Conservation (phyloP, 768 basidiomycete species). For the Rhodotorula paludigena region DNA sequence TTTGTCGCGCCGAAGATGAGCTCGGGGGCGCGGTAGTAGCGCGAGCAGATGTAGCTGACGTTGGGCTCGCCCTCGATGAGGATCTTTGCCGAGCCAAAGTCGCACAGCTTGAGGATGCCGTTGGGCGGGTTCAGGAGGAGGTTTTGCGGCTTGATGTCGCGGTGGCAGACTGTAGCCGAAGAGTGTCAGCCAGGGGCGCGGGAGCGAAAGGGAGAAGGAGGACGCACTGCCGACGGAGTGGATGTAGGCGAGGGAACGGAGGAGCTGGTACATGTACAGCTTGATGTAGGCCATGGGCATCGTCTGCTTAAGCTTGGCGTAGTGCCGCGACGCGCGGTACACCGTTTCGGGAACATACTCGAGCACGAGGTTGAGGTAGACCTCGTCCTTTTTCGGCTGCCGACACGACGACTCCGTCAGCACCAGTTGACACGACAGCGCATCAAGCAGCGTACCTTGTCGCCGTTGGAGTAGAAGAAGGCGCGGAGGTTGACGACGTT, state of each 20-base stretch:
- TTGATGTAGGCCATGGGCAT: conserved; percentile 99
- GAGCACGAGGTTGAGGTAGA: conserved; percentile 96
- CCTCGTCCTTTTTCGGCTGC: conserved; percentile 84
- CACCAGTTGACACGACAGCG: neutral
- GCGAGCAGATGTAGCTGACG: conserved; percentile 98
- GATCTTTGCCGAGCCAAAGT: conserved; percentile 99
- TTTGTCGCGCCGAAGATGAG: conserved; percentile 99
- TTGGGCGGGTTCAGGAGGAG: conserved; percentile 93
- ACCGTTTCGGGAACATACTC: conserved; percentile 99
- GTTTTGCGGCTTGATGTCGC: conserved; percentile 99
- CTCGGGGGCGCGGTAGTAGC: conserved; percentile 98
- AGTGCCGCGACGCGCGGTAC: conserved; percentile 96
- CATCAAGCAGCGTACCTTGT: conserved; percentile 69
- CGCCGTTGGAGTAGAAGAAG: conserved; percentile 98
- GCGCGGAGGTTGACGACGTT: conserved; percentile 96
- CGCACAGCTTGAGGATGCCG: conserved; percentile 93
- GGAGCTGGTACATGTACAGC: conserved; percentile 93
- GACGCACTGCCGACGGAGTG: conserved; percentile 81
- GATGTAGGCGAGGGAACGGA: conserved; percentile 97
- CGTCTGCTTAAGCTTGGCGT: conserved; percentile 98
- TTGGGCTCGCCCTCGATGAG: conserved; percentile 96
- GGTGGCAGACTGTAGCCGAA: conserved; percentile 60
- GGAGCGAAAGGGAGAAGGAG: conserved; percentile 46
- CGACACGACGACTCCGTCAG: neutral
- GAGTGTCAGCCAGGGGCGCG: neutral